Evolutionary conservation across 2,329 filamentous ascomycete genomes (phyloP), one percentile per base, ranked within the genome.

Genomic region (Rhinocladiella mackenziei): DNA sequence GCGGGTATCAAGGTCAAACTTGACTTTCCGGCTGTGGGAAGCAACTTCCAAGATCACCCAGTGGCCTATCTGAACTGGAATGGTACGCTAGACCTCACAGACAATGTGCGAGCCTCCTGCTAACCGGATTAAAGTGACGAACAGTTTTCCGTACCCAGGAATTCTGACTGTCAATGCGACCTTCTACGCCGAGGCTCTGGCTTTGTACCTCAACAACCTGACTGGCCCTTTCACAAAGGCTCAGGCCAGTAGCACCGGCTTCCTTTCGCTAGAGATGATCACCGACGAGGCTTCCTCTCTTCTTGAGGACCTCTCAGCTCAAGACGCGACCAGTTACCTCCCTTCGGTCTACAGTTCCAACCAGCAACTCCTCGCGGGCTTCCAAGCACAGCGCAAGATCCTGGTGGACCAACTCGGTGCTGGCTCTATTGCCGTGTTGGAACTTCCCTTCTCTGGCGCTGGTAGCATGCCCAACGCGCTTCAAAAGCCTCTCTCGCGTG

Each of bases 21-120:
- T 2, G 65, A 76, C 35, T 60, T 73, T 0, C 70, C 73, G 0
- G 71, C 68, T 0, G 74, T 77, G 1, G 75, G 74, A 43, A 67
- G 56, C 32, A 60, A 60, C 14, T 50, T 62, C n/a, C 55, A 58
- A 30, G 60, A 62, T 15, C 61, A 62, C 26, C 28, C 55, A 15
- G 26, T 23, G 17, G 41, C 26, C 19, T 41, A 48, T 41, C 32
- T 46, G 19, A 40, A 45, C 46, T 43, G 48, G 45, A 44, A 48
- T 18, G 29, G 43, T 46, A 46, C n/a, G 43, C 9, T 34, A 13
- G 26, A 55, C 57, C 54, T 25, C 60, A 69, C 43, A 61, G 59
- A 36, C 13, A 5, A 7, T 56, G 50, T 23, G 60, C 63, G 3
- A 44, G 47, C 33, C 9, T 13, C 13, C 4, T 22, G 56, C 61